A percentile compares a stretch with the other conserved stretches of the same genome.
phyloP scores from a whole-genome alignment of 176 grass and related monocot genomes.

The Zizania latifolia region DNA sequence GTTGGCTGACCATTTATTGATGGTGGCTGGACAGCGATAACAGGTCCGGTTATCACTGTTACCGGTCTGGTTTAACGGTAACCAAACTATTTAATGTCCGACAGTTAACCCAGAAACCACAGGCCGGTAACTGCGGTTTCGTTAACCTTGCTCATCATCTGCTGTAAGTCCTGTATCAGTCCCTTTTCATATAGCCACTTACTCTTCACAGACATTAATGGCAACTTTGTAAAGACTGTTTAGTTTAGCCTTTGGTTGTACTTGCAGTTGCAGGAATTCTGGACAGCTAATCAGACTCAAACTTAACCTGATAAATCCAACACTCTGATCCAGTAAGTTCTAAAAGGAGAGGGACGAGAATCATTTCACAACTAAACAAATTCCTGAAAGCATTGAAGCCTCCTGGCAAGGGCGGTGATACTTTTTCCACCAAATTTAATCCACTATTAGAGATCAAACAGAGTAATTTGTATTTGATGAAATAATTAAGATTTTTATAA shows the following conservation, averaged over 20 bases:
- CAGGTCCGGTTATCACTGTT: no score
- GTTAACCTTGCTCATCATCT: not conserved
- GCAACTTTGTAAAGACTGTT: not conserved
- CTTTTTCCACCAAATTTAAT: not conserved
- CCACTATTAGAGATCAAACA: not conserved
- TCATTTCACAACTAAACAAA: not conserved
- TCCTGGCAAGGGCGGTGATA: not conserved
- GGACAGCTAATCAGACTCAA: not conserved
- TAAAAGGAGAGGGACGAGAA: not conserved
- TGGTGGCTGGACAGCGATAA: no score
- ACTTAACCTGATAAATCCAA: not conserved
- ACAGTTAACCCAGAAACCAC: no score
- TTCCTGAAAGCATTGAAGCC: not conserved
- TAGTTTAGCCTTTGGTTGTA: not conserved
- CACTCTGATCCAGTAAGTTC: not conserved
- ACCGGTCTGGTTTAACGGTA: no score
- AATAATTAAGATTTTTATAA: not conserved
- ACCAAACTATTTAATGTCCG: no score
- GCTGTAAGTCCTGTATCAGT: not conserved
- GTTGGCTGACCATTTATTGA: no score
- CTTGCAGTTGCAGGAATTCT: not conserved
- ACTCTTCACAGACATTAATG: not conserved
- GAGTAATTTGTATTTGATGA: not conserved
- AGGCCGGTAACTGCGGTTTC: no score
- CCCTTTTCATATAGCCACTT: not conserved